Percentiles rank a stretch among this genome's conserved stretches.
These are phyloP conservation scores for Stachybotrys echinatus DNA, from an alignment of 2,329 filamentous ascomycete species.

Conservation along the genomic window DNA sequence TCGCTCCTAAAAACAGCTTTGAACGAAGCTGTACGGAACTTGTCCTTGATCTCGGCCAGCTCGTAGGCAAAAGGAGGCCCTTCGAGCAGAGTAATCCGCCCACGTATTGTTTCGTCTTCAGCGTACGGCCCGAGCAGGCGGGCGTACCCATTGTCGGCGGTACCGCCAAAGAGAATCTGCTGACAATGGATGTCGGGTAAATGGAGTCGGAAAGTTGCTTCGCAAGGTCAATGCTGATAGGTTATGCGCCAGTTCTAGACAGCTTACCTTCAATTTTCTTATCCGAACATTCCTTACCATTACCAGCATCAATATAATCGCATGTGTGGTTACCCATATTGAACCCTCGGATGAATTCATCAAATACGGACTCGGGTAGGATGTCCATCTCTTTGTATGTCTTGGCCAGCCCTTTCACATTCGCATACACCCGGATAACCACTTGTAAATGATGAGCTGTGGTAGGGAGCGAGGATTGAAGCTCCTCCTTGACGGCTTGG, in stretches of 20 bases:
- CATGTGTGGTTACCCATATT: conserved; percentile 29
- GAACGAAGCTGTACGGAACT: conserved; percentile 18
- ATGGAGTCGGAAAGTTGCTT: conserved; percentile 25
- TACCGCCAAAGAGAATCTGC: conserved; percentile 34
- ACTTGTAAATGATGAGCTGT: conserved; percentile 18
- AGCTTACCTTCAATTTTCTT: conserved; percentile 31
- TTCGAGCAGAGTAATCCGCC: conserved; percentile 29
- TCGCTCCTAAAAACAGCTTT: conserved; percentile 16
- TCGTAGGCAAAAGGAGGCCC: conserved; percentile 31
- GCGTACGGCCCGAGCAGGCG: conserved; percentile 27
- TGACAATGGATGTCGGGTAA: conserved; percentile 31
- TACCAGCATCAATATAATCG: conserved; percentile 34
- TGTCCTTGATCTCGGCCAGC: conserved; percentile 21
- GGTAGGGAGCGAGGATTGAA: conserved; percentile 9
- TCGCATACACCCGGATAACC: conserved; percentile 30
- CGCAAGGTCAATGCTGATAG: conserved; percentile 4
- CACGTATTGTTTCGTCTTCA: conserved; percentile 14
- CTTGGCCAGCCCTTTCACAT: conserved; percentile 26
- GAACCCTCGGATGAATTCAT: conserved; percentile 33
- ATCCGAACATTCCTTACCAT: conserved; percentile 36
- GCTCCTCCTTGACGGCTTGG: conserved; percentile 15
- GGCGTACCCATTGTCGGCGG: conserved; percentile 36
- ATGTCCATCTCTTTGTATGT: conserved; percentile 23
- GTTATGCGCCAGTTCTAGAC: conserved; percentile 3
- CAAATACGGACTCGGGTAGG: conserved; percentile 17